These are phyloP conservation scores for Rhodotorula diobovata DNA, from an alignment of 768 basidiomycete genomes.

Conservation along the genomic window DNA sequence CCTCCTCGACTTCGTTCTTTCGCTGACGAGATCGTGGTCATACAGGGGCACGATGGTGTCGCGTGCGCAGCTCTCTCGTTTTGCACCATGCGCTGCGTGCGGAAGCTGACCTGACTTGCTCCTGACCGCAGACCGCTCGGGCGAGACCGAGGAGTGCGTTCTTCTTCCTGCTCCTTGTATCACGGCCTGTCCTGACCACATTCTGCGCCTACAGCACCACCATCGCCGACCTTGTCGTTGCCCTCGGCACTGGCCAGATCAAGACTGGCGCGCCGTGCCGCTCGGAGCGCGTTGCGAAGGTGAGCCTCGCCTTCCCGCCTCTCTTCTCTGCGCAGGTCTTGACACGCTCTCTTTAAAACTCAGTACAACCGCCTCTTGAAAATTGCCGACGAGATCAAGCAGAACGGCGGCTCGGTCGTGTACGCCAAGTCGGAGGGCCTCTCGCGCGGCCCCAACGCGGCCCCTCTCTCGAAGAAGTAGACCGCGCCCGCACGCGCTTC, in stretches of 20 bases:
- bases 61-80: not conserved
- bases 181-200: not conserved
- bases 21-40: no score
- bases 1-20: no score
- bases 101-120: not conserved
- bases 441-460: conserved; percentile 28
- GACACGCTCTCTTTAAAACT: not conserved
- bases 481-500: not conserved
- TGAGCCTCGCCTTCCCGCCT: not conserved
- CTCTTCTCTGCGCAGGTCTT: not conserved
- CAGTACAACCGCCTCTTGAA: conserved; percentile 57
- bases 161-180: no score
- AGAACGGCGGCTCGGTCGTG: conserved; percentile 4
- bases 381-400: conserved; percentile 74
- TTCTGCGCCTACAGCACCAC: conserved; percentile 21
- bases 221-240: conserved; percentile 56
- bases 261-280: conserved; percentile 98
- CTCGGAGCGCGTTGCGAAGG: conserved; percentile 89
- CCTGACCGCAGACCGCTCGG: conserved; percentile 49
- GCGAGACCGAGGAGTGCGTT: not conserved
- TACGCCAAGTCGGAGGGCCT: conserved; percentile 25
- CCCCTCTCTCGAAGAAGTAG: conserved; percentile 25
- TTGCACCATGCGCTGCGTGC: no score
- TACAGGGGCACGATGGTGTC: conserved; percentile 68
- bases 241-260: conserved; percentile 85